Conservation (phyloP, 2,329 filamentous ascomycete species). For the Arthroderma sp. region DNA sequence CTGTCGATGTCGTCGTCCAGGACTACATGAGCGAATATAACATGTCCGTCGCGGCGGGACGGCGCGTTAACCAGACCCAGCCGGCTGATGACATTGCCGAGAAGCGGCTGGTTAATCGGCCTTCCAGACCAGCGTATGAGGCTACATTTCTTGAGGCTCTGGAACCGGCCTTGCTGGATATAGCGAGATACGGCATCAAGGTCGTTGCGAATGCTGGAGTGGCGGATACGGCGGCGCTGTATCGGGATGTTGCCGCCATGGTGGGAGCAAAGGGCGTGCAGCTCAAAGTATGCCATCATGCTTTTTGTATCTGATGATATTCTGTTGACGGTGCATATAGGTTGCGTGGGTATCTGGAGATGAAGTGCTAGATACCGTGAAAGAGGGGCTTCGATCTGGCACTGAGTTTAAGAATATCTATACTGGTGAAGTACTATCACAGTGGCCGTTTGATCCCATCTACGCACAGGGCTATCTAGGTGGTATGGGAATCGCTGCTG, state of each 20-base stretch:
- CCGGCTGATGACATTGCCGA: slow-evolving; percentile 13
- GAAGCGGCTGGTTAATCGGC: not conserved
- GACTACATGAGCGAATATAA: slow-evolving; percentile 43
- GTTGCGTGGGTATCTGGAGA: slow-evolving; percentile 41
- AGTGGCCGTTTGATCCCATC: slow-evolving; percentile 29
- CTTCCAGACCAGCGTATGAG: slow-evolving; percentile 37
- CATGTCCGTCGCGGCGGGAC: slow-evolving; percentile 35
- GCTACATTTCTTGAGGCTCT: slow-evolving; percentile 41
- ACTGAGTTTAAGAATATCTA: slow-evolving; percentile 33
- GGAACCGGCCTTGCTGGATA: slow-evolving; percentile 29
- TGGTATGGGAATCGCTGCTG: slow-evolving; percentile 29
- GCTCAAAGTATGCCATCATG: slow-evolving; percentile 24
- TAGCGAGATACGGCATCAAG: slow-evolving; percentile 33
- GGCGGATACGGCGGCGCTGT: slow-evolving; percentile 32
- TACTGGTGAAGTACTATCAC: slow-evolving; percentile 25
- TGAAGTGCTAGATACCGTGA: slow-evolving; percentile 29
- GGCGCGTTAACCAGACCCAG: slow-evolving; percentile 29
- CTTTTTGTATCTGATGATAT: slow-evolving; percentile 6
- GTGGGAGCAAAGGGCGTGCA: slow-evolving; percentile 29
- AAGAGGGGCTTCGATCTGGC: slow-evolving; percentile 22
- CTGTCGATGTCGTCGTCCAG: slow-evolving; percentile 37
- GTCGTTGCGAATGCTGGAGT: slow-evolving; percentile 37
- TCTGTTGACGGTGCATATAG: slow-evolving; percentile 12
- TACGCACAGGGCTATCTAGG: slow-evolving; percentile 29
- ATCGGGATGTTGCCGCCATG: slow-evolving; percentile 29